These are phyloP conservation scores for Xanthoconium purpureum DNA, from an alignment of 768 basidiomycete genomes.

Conservation along the genomic window DNA sequence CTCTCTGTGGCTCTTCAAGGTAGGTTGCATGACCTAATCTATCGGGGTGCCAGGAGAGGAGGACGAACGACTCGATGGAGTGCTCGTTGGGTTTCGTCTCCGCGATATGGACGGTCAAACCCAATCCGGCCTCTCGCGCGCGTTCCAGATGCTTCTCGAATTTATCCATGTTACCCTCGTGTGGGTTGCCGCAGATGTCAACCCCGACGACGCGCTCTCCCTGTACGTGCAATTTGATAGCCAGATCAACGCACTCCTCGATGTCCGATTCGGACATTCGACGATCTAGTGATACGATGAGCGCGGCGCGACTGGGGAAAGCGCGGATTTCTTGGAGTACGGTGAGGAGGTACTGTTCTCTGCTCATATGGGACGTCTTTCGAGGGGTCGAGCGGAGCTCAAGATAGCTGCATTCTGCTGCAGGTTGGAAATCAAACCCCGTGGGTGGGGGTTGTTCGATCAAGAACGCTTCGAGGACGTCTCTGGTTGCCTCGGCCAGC, in stretches of 20 bases:
- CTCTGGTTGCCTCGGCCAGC: conserved; percentile 54
- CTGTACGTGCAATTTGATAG: conserved; percentile 48
- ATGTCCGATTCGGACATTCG: conserved; percentile 53
- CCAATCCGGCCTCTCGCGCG: conserved; percentile 59
- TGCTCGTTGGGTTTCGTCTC: conserved; percentile 64
- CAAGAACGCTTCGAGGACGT: conserved; percentile 67
- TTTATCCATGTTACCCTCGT: conserved; percentile 50
- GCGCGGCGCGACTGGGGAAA: conserved; percentile 52
- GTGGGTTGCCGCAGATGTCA: conserved; percentile 79
- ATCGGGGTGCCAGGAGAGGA: conserved; percentile 63
- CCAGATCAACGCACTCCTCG: conserved; percentile 55
- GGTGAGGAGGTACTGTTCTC: conserved; percentile 56
- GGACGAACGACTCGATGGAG: conserved; percentile 54
- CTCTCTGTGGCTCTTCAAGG: conserved; percentile 54
- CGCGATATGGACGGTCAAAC: conserved; percentile 79
- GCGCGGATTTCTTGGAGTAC: conserved; percentile 64
- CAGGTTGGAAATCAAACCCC: conserved; percentile 31
- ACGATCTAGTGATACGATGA: conserved; percentile 78
- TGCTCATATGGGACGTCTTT: conserved; percentile 53
- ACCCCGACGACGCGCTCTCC: conserved; percentile 71
- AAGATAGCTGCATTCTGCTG: conserved; percentile 64
- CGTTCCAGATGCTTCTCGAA: conserved; percentile 51
- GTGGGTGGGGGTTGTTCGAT: conserved; percentile 17
- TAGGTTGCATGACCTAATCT: conserved; percentile 83
- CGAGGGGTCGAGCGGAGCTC: conserved; percentile 85